These are phyloP conservation scores for Trichoderma sp. DNA, from an alignment of 2,329 filamentous ascomycete species.

Conservation along the genomic window DNA sequence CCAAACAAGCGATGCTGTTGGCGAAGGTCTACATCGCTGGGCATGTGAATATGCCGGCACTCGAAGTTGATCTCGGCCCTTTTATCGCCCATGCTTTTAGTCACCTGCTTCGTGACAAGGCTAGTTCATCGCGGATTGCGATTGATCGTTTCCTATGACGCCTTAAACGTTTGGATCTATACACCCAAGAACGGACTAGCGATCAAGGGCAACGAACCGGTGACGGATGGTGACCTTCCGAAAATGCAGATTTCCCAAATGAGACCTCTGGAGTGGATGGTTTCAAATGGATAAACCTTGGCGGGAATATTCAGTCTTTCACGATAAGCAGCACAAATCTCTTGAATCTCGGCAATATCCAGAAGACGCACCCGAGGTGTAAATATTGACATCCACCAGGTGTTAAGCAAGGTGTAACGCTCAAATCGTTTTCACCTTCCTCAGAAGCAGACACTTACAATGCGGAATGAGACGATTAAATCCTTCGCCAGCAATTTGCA, in stretches of 20 bases:
- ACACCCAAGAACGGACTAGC: not conserved
- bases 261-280: not conserved
- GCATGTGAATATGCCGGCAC: not conserved
- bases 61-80: not conserved
- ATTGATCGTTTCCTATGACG: not conserved
- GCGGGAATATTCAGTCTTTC: not conserved
- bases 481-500: too few relatives aligned
- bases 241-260: not conserved
- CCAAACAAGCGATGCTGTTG: not conserved
- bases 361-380: too few relatives aligned
- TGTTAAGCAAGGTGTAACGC: too few relatives aligned
- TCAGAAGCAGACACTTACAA: too few relatives aligned
- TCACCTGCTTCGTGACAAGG: not conserved
- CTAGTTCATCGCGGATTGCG: not conserved
- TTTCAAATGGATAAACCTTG: not conserved
- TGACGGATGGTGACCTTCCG: not conserved
- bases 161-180: not conserved
- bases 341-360: not conserved
- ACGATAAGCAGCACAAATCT: not conserved
- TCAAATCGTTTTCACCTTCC: too few relatives aligned
- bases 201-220: not conserved
- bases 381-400: too few relatives aligned
- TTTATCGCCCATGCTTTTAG: not conserved
- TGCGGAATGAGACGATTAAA: too few relatives aligned
- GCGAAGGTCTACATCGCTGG: not conserved